Percentiles rank a stretch among this genome's conserved stretches.
Evolutionary conservation across 768 basidiomycete genomes (phyloP).

Genomic region (Fistulinella prunicolor): DNA sequence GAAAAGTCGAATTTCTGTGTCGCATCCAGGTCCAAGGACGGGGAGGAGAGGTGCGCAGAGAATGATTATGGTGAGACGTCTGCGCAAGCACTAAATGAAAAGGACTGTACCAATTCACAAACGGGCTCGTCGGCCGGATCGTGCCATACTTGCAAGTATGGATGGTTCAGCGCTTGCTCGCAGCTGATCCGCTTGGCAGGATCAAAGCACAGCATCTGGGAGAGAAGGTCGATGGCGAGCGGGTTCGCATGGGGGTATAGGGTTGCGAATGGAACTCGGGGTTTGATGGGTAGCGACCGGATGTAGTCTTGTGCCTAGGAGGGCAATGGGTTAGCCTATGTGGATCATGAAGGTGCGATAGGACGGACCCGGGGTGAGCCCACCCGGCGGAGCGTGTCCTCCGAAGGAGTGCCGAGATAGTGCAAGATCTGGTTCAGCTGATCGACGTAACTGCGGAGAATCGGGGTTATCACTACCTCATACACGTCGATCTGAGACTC

Average conservation of each 20-base stretch:
- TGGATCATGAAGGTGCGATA: not conserved
- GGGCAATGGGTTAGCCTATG: conserved; percentile 3
- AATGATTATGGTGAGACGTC: no score
- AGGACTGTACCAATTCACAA: conserved; percentile 63
- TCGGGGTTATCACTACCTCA: not conserved
- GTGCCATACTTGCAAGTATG: conserved; percentile 96
- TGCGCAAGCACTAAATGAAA: not conserved
- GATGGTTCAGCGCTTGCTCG: conserved; percentile 92
- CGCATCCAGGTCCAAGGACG: no score
- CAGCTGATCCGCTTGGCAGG: conserved; percentile 95
- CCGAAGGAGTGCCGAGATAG: conserved; percentile 96
- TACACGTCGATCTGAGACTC: conserved; percentile 30
- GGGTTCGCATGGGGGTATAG: conserved; percentile 95
- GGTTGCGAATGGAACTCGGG: conserved; percentile 86
- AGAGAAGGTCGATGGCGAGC: conserved; percentile 87
- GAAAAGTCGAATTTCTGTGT: conserved; percentile 84
- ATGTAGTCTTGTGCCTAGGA: conserved; percentile 94
- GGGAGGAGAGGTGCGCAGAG: no score
- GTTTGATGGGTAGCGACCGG: conserved; percentile 95
- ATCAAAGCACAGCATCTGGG: conserved; percentile 92
- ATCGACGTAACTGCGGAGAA: conserved; percentile 78
- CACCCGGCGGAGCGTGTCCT: conserved; percentile 93
- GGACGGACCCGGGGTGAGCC: conserved; percentile 84
- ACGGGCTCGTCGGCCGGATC: conserved; percentile 93
- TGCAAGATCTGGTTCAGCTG: conserved; percentile 98